These are phyloP conservation scores for Neurospora sp. DNA, from an alignment of 495 filamentous ascomycete genomes.

Conservation along the genomic window DNA sequence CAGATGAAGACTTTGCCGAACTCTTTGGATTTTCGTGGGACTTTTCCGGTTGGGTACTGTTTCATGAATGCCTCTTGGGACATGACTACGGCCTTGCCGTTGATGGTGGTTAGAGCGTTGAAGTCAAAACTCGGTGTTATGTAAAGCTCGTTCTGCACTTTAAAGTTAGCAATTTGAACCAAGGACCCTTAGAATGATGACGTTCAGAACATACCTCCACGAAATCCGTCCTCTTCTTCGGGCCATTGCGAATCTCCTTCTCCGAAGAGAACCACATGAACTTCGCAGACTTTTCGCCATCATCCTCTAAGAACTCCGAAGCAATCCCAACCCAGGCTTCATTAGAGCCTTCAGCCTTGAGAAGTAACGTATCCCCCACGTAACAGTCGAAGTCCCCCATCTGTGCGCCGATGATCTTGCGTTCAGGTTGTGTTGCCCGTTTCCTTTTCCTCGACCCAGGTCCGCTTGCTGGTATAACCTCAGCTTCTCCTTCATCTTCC, in stretches of 20 bases:
- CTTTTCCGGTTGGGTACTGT: constrained; percentile 64
- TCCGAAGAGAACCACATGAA: constrained; percentile 89
- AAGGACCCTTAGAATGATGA: not conserved
- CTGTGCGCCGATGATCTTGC: constrained; percentile 64
- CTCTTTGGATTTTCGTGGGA: constrained; percentile 63
- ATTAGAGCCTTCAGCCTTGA: constrained; percentile 69
- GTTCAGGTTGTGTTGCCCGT: constrained; percentile 18
- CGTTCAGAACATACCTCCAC: constrained; percentile 41
- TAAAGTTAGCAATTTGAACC: not conserved
- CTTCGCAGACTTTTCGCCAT: constrained; percentile 56
- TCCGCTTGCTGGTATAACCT: constrained; percentile 11
- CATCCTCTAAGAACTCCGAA: constrained; percentile 61
- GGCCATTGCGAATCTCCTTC: constrained; percentile 72
- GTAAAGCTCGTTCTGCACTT: constrained; percentile 72
- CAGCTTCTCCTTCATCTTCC: constrained; percentile 5
- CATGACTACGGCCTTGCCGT: constrained; percentile 73
- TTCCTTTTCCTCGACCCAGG: constrained; percentile 26
- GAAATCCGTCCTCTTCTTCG: constrained; percentile 75
- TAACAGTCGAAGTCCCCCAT: constrained; percentile 78
- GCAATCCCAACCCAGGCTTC: constrained; percentile 89
- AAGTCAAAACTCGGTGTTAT: constrained; percentile 74
- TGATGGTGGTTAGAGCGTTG: constrained; percentile 82
- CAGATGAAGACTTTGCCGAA: constrained; percentile 87
- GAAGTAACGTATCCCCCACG: constrained; percentile 71
- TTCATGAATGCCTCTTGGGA: constrained; percentile 56